phyloP scores from a whole-genome alignment of 805 yeast genomes.

The Zygoascus ofunaensis region DNA sequence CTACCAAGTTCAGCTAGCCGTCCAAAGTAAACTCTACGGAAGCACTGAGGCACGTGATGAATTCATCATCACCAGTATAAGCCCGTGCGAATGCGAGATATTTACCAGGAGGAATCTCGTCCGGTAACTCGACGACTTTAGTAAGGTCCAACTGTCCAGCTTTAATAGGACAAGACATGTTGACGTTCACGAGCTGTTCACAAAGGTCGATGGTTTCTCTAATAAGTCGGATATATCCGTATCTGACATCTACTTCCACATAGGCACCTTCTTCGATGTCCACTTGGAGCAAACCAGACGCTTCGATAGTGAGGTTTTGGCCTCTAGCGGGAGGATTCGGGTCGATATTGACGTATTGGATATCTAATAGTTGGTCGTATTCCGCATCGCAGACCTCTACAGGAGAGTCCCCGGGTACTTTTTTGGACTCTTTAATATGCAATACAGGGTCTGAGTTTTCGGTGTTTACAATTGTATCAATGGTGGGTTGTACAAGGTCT shows the following conservation, averaged over 20 bases:
- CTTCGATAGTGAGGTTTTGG: constrained; percentile 68
- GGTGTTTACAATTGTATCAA: too few relatives aligned
- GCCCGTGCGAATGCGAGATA: constrained; percentile 85
- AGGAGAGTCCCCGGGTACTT: constrained; percentile 85
- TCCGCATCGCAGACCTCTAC: constrained; percentile 63
- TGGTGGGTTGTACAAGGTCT: neutral
- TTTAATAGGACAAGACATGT: constrained; percentile 71
- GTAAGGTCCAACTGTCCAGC: constrained; percentile 58
- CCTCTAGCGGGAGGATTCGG: constrained; percentile 93
- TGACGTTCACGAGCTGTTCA: constrained; percentile 76
- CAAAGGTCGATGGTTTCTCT: constrained; percentile 91
- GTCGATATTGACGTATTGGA: constrained; percentile 48
- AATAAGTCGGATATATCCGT: constrained; percentile 82
- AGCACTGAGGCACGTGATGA: constrained; percentile 70
- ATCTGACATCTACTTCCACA: constrained; percentile 85
- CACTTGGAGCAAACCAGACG: constrained; percentile 52
- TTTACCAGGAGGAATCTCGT: constrained; percentile 91
- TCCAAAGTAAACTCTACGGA: constrained; percentile 32
- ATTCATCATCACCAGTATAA: constrained; percentile 70
- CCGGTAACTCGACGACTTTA: constrained; percentile 75
- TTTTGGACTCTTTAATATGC: constrained; percentile 7
- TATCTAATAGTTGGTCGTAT: constrained; percentile 52
- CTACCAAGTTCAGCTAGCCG: too few relatives aligned
- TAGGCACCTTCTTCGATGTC: constrained; percentile 77
- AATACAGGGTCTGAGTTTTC: neutral